A percentile compares a stretch with the other conserved stretches of the same genome.
Evolutionary conservation across 257 asterid genomes (phyloP).

Genomic region (Lycium ferocissimum): DNA sequence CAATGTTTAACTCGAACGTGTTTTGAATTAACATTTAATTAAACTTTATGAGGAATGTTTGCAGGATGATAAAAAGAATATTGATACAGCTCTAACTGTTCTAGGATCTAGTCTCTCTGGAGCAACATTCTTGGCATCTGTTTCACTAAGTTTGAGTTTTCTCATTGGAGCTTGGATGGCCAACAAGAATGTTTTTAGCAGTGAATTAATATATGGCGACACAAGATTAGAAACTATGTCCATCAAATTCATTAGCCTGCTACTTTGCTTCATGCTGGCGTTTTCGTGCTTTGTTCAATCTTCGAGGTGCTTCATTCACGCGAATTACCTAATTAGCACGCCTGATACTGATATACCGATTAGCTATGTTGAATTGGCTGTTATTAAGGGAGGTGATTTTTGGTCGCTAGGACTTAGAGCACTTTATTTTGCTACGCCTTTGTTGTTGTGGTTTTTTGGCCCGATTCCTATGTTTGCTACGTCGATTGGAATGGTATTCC

Average conservation of each 20-base stretch:
- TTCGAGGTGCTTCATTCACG: constrained; percentile 48
- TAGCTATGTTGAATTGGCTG: constrained; percentile 43
- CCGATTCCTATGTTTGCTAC: constrained; percentile 48
- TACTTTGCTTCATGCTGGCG: constrained; percentile 52
- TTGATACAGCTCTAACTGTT: constrained; percentile 39
- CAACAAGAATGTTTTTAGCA: constrained; percentile 39
- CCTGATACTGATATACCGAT: constrained; percentile 56
- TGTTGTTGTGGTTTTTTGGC: constrained; percentile 63
- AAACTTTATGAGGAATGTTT: background rate
- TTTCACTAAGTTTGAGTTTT: constrained; percentile 54
- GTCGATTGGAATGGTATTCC: background rate
- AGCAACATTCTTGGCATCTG: constrained; percentile 56
- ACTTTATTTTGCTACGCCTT: constrained; percentile 56
- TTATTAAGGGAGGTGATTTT: constrained; percentile 53
- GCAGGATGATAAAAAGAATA: constrained; percentile 20
- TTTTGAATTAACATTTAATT: background rate
- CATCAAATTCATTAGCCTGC: constrained; percentile 43
- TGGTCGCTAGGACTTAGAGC: constrained; percentile 59
- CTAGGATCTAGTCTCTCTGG: constrained; percentile 38
- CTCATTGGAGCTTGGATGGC: constrained; percentile 65
- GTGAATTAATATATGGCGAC: constrained; percentile 52
- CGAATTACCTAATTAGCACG: constrained; percentile 56
- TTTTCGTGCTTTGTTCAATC: constrained; percentile 57
- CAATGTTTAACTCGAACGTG: background rate
- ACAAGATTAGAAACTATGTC: constrained; percentile 40